phyloP scores from a whole-genome alignment of 2,329 filamentous ascomycete genomes.

The Colletotrichum australisinense region DNA sequence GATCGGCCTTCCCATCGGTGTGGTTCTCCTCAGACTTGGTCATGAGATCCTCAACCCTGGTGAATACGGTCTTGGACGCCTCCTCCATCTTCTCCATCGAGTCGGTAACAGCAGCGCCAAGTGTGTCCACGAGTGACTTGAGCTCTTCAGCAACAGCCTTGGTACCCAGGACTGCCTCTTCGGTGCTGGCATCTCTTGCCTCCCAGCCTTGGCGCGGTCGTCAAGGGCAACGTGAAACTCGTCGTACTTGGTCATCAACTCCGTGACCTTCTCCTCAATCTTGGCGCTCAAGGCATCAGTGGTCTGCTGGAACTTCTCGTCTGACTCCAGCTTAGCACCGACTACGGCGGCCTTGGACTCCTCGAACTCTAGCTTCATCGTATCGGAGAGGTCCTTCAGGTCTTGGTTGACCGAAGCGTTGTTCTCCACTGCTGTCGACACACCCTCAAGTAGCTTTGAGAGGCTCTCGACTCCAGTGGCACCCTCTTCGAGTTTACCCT shows the following conservation, averaged over 20 bases:
- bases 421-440: constrained; percentile 71
- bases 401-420: constrained; percentile 70
- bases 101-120: constrained; percentile 83
- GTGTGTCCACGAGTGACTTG: constrained; percentile 85
- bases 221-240: constrained; percentile 82
- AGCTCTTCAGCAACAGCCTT: constrained; percentile 89
- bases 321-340: constrained; percentile 83
- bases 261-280: constrained; percentile 75
- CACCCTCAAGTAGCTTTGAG: constrained; percentile 74
- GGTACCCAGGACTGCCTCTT: constrained; percentile 78
- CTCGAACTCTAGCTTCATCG: constrained; percentile 88
- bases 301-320: constrained; percentile 77
- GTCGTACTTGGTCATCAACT: constrained; percentile 88
- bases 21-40: constrained; percentile 81
- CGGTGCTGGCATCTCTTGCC: constrained; percentile 77
- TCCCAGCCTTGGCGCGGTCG: constrained; percentile 80
- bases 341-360: constrained; percentile 84
- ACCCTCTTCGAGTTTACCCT: constrained; percentile 81
- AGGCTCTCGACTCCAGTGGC: constrained; percentile 78
- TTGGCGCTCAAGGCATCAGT: constrained; percentile 65
- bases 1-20: constrained; percentile 79
- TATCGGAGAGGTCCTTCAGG: constrained; percentile 77
- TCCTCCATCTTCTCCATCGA: constrained; percentile 88
- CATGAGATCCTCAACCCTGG: constrained; percentile 82
- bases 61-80: constrained; percentile 88